A percentile compares a stretch with the other conserved stretches of the same genome.
Conservation (phyloP, 306 rosid species). For the Inga oerstediana region DNA sequence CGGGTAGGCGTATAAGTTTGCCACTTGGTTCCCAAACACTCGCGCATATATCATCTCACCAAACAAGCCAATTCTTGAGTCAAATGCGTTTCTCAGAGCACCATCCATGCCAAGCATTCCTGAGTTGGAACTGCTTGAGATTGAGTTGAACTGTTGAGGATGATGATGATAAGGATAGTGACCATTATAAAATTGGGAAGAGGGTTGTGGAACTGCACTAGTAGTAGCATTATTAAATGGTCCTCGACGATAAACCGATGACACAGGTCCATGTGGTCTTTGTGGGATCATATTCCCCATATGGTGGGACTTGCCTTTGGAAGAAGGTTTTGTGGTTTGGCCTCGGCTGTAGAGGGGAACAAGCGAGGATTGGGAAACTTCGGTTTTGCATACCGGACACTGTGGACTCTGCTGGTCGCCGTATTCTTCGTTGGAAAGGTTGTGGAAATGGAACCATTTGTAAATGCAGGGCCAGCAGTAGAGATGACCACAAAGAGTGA, state of each 20-base stretch:
- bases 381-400: constrained; percentile 92
- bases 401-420: constrained; percentile 43
- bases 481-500: constrained; percentile 94
- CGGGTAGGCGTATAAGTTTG: constrained; percentile 55
- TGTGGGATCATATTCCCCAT: constrained; percentile 56
- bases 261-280: constrained; percentile 64
- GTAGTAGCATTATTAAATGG: constrained; percentile 21
- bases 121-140: constrained; percentile 32
- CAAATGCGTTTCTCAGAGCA: constrained; percentile 36
- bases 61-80: constrained; percentile 50
- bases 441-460: constrained; percentile 71
- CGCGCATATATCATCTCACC: constrained; percentile 74
- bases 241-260: constrained; percentile 36
- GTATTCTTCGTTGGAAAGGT: constrained; percentile 29
- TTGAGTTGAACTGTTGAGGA: constrained; percentile 42
- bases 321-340: constrained; percentile 39
- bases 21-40: constrained; percentile 61
- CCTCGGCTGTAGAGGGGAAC: constrained; percentile 83
- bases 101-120: constrained; percentile 48
- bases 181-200: constrained; percentile 39
- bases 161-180: constrained; percentile 44
- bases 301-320: constrained; percentile 42
- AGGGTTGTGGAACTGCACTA: constrained; percentile 31
- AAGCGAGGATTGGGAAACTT: constrained; percentile 66
- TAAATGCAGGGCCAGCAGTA: constrained; percentile 98